phyloP scores from a whole-genome alignment of 371 early-diverging fungal genomes.

The Mortierella sp. region DNA sequence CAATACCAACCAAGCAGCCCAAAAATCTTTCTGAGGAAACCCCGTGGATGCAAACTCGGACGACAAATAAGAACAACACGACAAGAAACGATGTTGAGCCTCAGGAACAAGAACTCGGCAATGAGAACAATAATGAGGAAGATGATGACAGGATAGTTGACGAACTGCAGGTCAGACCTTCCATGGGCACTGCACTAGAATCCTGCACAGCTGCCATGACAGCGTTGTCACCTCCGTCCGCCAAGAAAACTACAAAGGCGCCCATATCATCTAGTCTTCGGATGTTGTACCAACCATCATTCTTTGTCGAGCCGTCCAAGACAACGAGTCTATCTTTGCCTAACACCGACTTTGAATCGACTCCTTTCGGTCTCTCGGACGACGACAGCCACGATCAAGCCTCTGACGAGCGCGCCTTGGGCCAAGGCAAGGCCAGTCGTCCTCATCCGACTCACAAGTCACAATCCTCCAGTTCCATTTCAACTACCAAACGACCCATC shows the following conservation, averaged over 20 bases:
- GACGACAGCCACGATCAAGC: neutral
- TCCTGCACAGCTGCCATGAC: slow-evolving; percentile 31
- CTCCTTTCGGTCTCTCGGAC: neutral
- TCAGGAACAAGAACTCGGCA: neutral
- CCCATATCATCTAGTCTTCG: slow-evolving; percentile 2
- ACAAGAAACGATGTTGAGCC: neutral
- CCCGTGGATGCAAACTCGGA: neutral
- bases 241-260: neutral
- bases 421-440: neutral
- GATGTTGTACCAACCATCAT: slow-evolving; percentile 3
- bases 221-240: slow-evolving; percentile 25
- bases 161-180: neutral
- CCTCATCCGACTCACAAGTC: neutral
- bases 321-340: neutral
- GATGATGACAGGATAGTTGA: neutral
- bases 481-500: slow-evolving; percentile 12
- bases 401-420: neutral
- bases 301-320: neutral
- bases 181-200: neutral
- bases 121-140: neutral
- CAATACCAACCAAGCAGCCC: neutral
- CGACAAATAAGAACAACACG: neutral
- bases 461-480: slow-evolving; percentile 9
- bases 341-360: neutral
- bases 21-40: neutral